Evolutionary conservation across 441 rosid genomes (phyloP).

Genomic region (Omphalea diandra): DNA sequence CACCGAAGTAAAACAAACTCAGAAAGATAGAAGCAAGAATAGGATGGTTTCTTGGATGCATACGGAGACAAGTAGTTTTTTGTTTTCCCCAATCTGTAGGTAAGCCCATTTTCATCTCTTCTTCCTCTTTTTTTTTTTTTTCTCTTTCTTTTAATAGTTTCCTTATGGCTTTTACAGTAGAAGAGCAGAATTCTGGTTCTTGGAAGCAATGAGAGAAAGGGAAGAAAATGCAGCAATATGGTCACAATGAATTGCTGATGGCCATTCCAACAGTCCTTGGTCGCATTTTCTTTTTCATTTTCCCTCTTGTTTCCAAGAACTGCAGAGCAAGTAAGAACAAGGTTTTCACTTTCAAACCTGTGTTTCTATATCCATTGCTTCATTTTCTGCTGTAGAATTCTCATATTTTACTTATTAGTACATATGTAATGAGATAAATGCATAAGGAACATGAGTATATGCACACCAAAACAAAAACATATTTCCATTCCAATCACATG

Average conservation of each 20-base stretch:
- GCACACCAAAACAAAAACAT: conserved; percentile 76
- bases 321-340: not conserved
- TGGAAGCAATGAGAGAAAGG: not conserved
- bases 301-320: not conserved
- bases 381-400: conserved; percentile 19
- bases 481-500: conserved; percentile 54
- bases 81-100: conserved; percentile 18
- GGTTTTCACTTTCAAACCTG: conserved; percentile 12
- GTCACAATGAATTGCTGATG: not conserved
- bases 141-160: conserved; percentile 9
- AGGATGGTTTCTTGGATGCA: conserved; percentile 4
- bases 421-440: not conserved
- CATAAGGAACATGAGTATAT: conserved; percentile 14
- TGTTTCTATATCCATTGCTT: conserved; percentile 7
- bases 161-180: not conserved
- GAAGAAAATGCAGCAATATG: conserved; percentile 4
- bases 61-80: conserved; percentile 3
- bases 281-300: conserved; percentile 8
- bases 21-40: conserved; percentile 1
- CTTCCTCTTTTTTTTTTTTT: not conserved
- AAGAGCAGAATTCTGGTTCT: conserved; percentile 10
- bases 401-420: not conserved
- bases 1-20: conserved; percentile 7
- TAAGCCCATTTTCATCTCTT: conserved; percentile 18
- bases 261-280: not conserved